Evolutionary conservation across 768 basidiomycete genomes (phyloP), one percentile per base, ranked within the genome.

Genomic region (Rhizopogon vinicolor): DNA sequence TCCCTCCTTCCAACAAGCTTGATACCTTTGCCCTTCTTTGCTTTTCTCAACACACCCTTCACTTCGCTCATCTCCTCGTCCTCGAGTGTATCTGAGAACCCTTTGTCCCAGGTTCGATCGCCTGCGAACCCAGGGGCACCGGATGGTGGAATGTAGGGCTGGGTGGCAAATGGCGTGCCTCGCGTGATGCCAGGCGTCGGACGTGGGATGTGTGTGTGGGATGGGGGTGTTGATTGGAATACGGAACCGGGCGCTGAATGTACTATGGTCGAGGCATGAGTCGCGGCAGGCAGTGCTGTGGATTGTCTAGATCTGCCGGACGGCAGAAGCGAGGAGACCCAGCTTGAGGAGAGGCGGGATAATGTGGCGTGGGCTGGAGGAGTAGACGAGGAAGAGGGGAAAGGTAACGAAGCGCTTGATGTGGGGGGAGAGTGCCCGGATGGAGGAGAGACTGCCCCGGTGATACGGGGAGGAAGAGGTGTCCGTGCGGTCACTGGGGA

Each of bases 111-210:
- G 10, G 65, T 75, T 14, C 72, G 68, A 45, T 89, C 87, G 0
- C 87, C 87, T 13, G 69, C 75, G 60, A 86, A 91, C 5, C 89
- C 92, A 0, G 91, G 91, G 0, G 91, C 92, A n/a, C 91, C 84
- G 51, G 64, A 72, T 0, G 85, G 78, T 48, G 71, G 78, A 16
- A 73, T 71, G 66, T 78, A 78, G 2, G 73, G 70, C 33, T 74
- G 65, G 9, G 75, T 62, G 0, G 72, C 73, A 54, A 86, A 86
- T 0, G 85, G 83, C 4, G 81, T 78, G 0, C 77, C 75, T 51
- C 82, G 78, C 3, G 73, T 71, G 37, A 73, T 63, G 1, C 54
- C 25, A 10, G 60, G 39, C 48, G 52, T 19, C 44, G 25, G 43
- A 51, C 37, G 48, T 16, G 35, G 2, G 16, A 18, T 22, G 37